phyloP scores from a whole-genome alignment of 495 filamentous ascomycete genomes.

The Pseudomonodictys pantanalensis region DNA sequence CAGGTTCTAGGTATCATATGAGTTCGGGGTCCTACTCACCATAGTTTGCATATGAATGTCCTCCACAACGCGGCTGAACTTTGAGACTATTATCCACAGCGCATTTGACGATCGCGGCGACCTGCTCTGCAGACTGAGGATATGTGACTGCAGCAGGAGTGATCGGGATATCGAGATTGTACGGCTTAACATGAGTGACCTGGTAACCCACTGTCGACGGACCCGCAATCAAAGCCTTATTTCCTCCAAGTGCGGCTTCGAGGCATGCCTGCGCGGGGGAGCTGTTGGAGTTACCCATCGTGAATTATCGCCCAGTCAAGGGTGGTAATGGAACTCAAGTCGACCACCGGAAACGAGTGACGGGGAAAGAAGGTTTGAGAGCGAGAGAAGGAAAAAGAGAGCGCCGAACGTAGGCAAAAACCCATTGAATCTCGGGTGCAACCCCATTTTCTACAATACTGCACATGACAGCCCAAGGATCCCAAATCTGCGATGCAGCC shows the following conservation, averaged over 20 bases:
- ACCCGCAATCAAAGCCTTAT: constrained; percentile 20
- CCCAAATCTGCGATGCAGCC: too few species aligned
- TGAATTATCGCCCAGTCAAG: background rate
- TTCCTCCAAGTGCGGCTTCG: constrained; percentile 23
- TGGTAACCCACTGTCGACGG: constrained; percentile 19
- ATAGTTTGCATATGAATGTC: constrained; percentile 36
- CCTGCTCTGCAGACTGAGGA: constrained; percentile 29
- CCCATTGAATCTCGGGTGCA: too few species aligned
- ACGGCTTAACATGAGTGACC: constrained; percentile 31
- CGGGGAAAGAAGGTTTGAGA: background rate
- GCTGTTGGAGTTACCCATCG: constrained; percentile 23
- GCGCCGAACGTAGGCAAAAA: too few species aligned
- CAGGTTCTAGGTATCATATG: too few species aligned
- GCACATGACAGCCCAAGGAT: too few species aligned
- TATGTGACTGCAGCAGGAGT: constrained; percentile 32
- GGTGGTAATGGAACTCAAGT: background rate
- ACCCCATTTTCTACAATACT: too few species aligned
- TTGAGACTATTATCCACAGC: constrained; percentile 28
- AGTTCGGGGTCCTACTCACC: constrained; percentile 11
- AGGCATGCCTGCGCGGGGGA: constrained; percentile 25
- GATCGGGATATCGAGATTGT: constrained; percentile 32
- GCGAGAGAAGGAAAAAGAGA: too few species aligned
- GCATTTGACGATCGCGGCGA: constrained; percentile 35
- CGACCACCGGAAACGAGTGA: background rate
- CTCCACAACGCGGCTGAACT: constrained; percentile 33